Evolutionary conservation across 2,329 filamentous ascomycete species (phyloP), one percentile per base, ranked within the genome.

Genomic region (Samsoniella hepiali): DNA sequence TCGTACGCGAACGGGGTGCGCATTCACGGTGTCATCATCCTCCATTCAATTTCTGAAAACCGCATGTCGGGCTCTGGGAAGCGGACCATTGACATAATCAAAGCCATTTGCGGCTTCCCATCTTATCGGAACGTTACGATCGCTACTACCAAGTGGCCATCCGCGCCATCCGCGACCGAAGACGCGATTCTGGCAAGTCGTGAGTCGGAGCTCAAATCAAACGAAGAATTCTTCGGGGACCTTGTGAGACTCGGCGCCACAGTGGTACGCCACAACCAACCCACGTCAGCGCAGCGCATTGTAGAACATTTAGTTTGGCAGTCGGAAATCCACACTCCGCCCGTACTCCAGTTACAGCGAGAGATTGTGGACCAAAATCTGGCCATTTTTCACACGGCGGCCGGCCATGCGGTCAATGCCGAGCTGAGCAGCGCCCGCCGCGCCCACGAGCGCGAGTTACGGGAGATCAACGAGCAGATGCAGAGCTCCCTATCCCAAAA

Each of bases 21-120:
- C 15, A 59, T 59, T 32, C 27, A 34, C 29, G 57, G 57, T n/a
- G 49, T 59, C n/a, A 49, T 59, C 27, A 17, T 49, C 17, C 32
- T 59, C 8, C 57, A 59, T 31, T 17, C 42, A n/a, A 59, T 59
- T 8, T 34, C 42, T 17, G 57, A 59, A 13, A 59, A 59, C n/a
- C 42, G 42, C 15, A 45, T 45, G 42, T 45, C 42, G 42, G 15
- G 17, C 42, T 45, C 42, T 17, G 42, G 42, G 17, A 45, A 45
- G 17, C 42, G 42, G 17, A 22, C 42, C n/a, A 45, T 45, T 17
- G 42, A 45, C n/a, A 45, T 45, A 22, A 45, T 45, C 13, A 15
- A 17, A 22, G 42, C 42, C 17, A 45, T 45, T 17, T 45, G 42
- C 42, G 42, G 42, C 42, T 45, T 45, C 42, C 13, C 15, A n/a